These are phyloP conservation scores for Aurinia saxatilis DNA, from an alignment of 345 rosid genomes.

Conservation along the genomic window DNA sequence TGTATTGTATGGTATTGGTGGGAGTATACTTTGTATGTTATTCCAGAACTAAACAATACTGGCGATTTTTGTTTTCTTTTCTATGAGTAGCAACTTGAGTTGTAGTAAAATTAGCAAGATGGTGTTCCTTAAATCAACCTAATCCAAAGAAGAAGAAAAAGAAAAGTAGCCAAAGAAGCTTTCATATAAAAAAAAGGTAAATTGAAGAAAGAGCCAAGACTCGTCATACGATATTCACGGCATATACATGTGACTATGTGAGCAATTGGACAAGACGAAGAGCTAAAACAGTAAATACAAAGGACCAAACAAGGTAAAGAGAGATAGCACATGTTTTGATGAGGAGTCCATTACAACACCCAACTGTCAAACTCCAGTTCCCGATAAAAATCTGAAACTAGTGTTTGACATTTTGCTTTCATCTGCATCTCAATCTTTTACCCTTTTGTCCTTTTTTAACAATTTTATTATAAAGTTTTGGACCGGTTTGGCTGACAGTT, in stretches of 20 bases:
- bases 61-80: too few relatives aligned
- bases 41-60: too few relatives aligned
- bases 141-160: neutral
- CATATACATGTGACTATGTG: constrained; percentile 6
- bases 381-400: constrained; percentile 47
- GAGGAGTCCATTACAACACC: constrained; percentile 25
- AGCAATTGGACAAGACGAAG: constrained; percentile 28
- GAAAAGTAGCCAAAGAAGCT: neutral
- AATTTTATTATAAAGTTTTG: constrained; percentile 5
- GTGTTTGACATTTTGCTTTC: constrained; percentile 83
- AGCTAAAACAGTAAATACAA: constrained; percentile 23
- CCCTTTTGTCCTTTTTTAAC: constrained; percentile 10
- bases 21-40: too few relatives aligned
- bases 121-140: neutral
- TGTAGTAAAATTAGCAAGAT: neutral
- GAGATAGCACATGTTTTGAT: constrained; percentile 21
- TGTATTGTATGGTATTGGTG: too few relatives aligned
- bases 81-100: neutral
- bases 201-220: neutral
- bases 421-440: constrained; percentile 18
- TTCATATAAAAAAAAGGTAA: neutral
- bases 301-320: constrained; percentile 17
- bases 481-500: constrained; percentile 27
- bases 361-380: constrained; percentile 46
- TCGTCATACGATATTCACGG: neutral